Base-by-base conservation (phyloP, 805 yeast species). In the Hyphopichia homilentoma region DNA sequence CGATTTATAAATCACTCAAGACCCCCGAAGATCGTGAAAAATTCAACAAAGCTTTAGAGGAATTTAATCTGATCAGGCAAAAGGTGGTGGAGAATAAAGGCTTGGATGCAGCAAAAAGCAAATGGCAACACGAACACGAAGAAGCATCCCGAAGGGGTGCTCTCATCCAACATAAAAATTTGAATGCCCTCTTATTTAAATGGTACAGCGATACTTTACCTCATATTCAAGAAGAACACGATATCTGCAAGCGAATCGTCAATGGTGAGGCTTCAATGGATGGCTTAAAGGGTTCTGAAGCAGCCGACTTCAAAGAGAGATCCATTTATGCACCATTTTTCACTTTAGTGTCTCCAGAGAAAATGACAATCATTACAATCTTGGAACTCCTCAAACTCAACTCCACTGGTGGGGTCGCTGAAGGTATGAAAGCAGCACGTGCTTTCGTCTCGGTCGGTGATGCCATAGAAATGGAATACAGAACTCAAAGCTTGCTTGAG, bases 41-140 rank as follows among this genome's bases (percentile, higher is more conserved):
- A 35, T 90, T 89, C 53, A 84, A 86, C 47, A 65, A 62, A 13
- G 73, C 79, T 0, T 58, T 93, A 29, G 89, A 87, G 41, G 57
- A 68, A 2, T 75, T 82, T 44, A 89, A 93, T 44, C 75, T 74
- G 35, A 77, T 75, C 16, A 76, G 98, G 52, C 96, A 93, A 55
- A 65, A 75, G 28, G 73, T 73, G 19, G 54, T 93, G 20, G 98
- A 93, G 57, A 65, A 77, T 13, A 73, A 83, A 37, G 90, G 95
- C 3, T 67, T 84, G 1, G 89, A 84, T 41, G 89, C 90, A 1
- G 95, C 97, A 1, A 77, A 75, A 41, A 86, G 81, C 48, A 82
- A 84, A 54, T 90, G 98, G 98, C 81, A 77, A 52, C 81, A 79
- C 44, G 89, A 81, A 41, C 82, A 75, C 45, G 94, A 86, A 46